These are phyloP conservation scores for Chenopodium quinoa DNA, from an alignment of 148 eudicot species.

Conservation along the genomic window DNA sequence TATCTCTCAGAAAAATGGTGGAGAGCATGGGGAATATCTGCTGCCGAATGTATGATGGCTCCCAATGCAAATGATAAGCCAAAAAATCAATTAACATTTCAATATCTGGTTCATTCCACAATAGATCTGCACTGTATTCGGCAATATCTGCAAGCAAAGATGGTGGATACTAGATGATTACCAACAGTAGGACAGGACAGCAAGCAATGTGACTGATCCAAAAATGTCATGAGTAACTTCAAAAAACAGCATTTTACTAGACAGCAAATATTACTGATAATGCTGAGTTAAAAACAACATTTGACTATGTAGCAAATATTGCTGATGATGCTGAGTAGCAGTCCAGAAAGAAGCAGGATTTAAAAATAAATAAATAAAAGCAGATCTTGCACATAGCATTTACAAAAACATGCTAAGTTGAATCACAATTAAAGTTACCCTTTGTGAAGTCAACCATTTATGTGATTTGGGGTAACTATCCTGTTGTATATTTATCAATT, in stretches of 20 bases:
- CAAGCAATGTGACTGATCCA: slow-evolving; percentile 7
- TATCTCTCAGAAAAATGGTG: slow-evolving; percentile 72
- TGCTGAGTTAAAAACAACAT: not conserved
- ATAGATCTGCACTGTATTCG: slow-evolving; percentile 35
- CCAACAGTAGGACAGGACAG: not conserved
- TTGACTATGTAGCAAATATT: not conserved
- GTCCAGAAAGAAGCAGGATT: not conserved
- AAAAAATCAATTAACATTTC: slow-evolving; percentile 73
- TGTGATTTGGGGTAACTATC: too few species aligned
- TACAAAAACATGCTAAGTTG: too few species aligned
- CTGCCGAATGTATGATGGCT: slow-evolving; percentile 74
- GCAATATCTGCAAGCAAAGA: slow-evolving; percentile 41
- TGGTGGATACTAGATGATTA: slow-evolving; percentile 5
- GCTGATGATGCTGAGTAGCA: not conserved
- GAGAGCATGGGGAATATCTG: slow-evolving; percentile 77
- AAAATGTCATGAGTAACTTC: not conserved
- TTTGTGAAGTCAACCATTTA: too few species aligned
- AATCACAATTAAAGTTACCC: too few species aligned
- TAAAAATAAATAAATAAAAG: not conserved
- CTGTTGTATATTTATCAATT: not conserved
- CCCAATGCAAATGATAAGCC: slow-evolving; percentile 67
- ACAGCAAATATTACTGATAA: not conserved
- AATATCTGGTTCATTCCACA: slow-evolving; percentile 67
- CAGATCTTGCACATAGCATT: too few species aligned
- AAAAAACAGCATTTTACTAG: not conserved